Evolutionary conservation across 805 yeast genomes (phyloP), one percentile per base, ranked within the genome.

Genomic region (Wickerhamiella parazyma): DNA sequence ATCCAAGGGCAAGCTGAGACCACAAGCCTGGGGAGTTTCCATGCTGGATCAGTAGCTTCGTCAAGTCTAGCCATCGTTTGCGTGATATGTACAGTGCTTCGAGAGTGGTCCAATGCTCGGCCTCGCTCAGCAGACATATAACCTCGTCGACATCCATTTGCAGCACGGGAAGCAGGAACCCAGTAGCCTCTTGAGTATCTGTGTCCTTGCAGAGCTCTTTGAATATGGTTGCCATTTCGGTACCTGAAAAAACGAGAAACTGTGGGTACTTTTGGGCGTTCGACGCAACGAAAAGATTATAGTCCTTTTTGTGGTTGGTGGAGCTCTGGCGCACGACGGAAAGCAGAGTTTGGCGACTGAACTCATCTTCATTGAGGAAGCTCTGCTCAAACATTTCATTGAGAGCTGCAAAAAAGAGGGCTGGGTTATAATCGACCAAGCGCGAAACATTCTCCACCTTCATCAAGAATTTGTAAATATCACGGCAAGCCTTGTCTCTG

Each of bases 381-480:
- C 80, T 63, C 56, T 85, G 94, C 56, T 89, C 96, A 55, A 89
- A 78, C 7, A 81, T 80, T 57, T 82, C 94, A 58, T 85, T 80
- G 46, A 91, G 58, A 14, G 82, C 71, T 0, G 78, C 66, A 28
- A 87, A 68, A 61, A 78, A 72, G 31, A 71, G 71, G n/a, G 28
- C 36, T 18, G 51, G 45, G 37, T 54, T 45, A 4, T 16, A 8
- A 1, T 17, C 29, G 3, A 46, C 35, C 14, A 49, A 16, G 6
- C 19, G 14, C 11, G 11, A 25, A 6, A 50, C 35, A 4, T 33
- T 25, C 17, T 47, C 36, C 20, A 45, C 21, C 6, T 46, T 43
- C 3, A 79, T 82, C 46, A 73, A 72, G 56, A 86, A 78, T 4
- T 84, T 54, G 8, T 76, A 61, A 41, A 69, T 67, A 48, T 82